phyloP scores from a whole-genome alignment of 352 stramenopile species.

The Pythium aristosporum region DNA sequence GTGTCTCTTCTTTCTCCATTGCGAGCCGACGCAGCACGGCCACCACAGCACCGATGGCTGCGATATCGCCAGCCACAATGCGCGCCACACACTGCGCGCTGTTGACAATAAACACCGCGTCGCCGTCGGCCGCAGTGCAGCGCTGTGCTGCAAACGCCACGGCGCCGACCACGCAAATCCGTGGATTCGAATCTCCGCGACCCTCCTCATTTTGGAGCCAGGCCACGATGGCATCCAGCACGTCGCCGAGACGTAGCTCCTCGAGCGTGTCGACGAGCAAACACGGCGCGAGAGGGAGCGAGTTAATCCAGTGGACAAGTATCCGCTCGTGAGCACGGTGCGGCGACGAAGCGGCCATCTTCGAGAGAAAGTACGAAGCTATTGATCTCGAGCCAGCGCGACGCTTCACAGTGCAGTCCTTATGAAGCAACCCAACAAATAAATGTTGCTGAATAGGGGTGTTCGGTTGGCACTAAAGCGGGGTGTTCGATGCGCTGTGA shows the following conservation, averaged over 20 bases:
- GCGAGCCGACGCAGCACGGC: conserved; percentile 40
- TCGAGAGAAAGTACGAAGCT: neutral
- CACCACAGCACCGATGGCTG: conserved; percentile 49
- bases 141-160: conserved; percentile 43
- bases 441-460: neutral
- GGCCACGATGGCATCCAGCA: conserved; percentile 47
- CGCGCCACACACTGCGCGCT: conserved; percentile 36
- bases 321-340: conserved; percentile 25
- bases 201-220: conserved; percentile 30
- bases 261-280: conserved; percentile 54
- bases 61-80: conserved; percentile 34
- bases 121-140: conserved; percentile 37
- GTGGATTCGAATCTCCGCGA: neutral
- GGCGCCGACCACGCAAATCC: conserved; percentile 31
- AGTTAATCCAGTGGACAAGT: conserved; percentile 77
- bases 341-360: too few species aligned
- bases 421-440: neutral
- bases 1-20: neutral
- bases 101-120: conserved; percentile 54
- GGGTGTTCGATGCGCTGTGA: neutral
- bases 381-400: neutral
- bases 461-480: neutral
- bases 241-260: conserved; percentile 60
- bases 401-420: neutral
- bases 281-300: conserved; percentile 54